Conservation (phyloP, 345 rosid genomes). For the Salix udensis region DNA sequence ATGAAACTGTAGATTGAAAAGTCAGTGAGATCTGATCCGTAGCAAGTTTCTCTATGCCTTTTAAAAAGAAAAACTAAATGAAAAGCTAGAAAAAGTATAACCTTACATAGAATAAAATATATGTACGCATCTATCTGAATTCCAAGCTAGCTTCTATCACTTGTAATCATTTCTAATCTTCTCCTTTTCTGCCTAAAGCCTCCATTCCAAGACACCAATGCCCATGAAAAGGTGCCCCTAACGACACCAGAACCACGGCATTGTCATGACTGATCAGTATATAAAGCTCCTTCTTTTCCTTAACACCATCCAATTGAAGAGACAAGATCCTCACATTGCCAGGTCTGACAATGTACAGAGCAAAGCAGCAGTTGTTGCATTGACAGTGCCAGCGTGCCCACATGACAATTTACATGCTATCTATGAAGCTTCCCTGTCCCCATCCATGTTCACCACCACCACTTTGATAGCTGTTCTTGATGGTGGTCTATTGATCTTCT, state of each 20-base stretch:
- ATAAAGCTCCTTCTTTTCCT: conserved; percentile 5
- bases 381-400: neutral
- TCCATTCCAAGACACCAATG: neutral
- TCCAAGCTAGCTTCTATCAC: conserved; percentile 14
- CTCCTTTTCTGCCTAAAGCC: conserved; percentile 24
- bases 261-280: conserved; percentile 1
- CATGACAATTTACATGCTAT: conserved; percentile 25
- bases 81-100: neutral
- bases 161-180: conserved; percentile 8
- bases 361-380: too few species aligned
- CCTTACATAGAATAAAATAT: conserved; percentile 17
- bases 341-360: neutral
- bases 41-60: conserved; percentile 4
- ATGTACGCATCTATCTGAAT: conserved; percentile 18
- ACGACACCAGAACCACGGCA: conserved; percentile 2
- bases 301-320: conserved; percentile 9
- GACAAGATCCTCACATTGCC: conserved; percentile 8
- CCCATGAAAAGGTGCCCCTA: neutral
- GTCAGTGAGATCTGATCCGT: neutral
- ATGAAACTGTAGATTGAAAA: neutral
- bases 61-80: neutral
- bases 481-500: conserved; percentile 96
- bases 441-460: conserved; percentile 31
- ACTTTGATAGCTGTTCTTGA: conserved; percentile 52
- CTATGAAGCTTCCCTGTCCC: conserved; percentile 40